Conservation (phyloP, 2,329 filamentous ascomycete species). For the Stagonosporopsis chrysanthemi region DNA sequence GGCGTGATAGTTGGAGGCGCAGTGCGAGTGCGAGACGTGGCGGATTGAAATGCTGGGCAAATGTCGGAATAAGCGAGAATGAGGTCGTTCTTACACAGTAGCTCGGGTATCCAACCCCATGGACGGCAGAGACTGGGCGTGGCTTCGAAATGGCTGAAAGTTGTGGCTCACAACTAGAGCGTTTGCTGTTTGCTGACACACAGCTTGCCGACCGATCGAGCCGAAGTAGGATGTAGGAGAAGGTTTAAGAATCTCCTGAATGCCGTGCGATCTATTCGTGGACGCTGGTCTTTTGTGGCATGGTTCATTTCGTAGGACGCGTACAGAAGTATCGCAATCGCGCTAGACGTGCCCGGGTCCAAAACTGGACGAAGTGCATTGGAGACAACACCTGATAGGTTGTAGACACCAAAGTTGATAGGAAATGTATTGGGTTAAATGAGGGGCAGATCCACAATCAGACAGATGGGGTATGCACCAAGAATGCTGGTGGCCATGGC, state of each 20-base stretch:
- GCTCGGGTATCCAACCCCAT: background rate
- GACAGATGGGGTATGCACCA: conserved; percentile 21
- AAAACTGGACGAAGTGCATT: conserved; percentile 17
- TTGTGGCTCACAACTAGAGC: background rate
- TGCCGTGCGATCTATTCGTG: conserved; percentile 8
- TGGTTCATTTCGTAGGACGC: conserved; percentile 10
- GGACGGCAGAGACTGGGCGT: background rate
- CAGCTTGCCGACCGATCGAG: conserved; percentile 12
- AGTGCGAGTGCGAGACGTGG: conserved; percentile 9
- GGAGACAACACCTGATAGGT: conserved; percentile 11
- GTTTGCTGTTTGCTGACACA: background rate
- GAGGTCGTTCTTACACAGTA: background rate
- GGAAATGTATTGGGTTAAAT: conserved; percentile 19
- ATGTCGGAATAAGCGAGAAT: background rate
- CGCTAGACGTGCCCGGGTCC: conserved; percentile 9
- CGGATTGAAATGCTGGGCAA: background rate
- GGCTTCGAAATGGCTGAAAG: conserved; percentile 3
- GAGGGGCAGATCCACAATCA: conserved; percentile 16
- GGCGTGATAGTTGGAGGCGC: background rate
- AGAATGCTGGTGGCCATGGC: conserved; percentile 21
- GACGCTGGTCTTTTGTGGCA: conserved; percentile 18
- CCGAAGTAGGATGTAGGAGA: conserved; percentile 25
- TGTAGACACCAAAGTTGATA: conserved; percentile 21
- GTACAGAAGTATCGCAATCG: background rate
- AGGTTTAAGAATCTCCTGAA: conserved; percentile 8